Evolutionary conservation across 306 rosid genomes (phyloP), one percentile per base, ranked within the genome.

Genomic region (Pachyrhizus erosus): DNA sequence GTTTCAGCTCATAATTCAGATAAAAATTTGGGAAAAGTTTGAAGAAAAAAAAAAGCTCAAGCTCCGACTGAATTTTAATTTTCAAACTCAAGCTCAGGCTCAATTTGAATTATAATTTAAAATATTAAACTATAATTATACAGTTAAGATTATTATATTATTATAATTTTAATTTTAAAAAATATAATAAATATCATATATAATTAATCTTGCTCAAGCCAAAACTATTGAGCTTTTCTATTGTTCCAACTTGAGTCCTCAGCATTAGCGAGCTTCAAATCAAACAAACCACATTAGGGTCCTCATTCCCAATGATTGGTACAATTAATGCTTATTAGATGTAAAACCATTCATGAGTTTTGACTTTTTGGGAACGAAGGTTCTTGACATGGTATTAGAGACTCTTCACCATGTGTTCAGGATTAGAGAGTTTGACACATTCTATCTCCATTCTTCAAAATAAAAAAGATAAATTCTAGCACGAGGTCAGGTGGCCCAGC

Each of bases 11-110:
- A 73, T 31, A 27, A 58, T 34, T 75, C 71, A 46, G 55, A 66
- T 52, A 24, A 58, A 60, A 70, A 33, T 34, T 57, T 57, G 68
- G n/a, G n/a, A 58, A n/a, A 64, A 48, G 27, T 11, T 80, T 73
- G 18, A 73, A 74, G 40, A 61, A 74, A 51, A 52, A 52, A 24
- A 12, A 34, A 65, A 65, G 65, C 24, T 17, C 7, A 8, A 62
- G 80, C 74, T 81, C 74, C 66, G 23, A 33, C 55, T 48, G 39
- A 34, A 60, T 9, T 72, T 29, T 62, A 61, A 31, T 49, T 49
- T 42, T 46, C 20, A 60, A 29, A 42, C 67, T 73, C 80, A 62
- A 65, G 76, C 61, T 23, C 21, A 26, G 46, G 17, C 43, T 70
- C 57, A 49, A 49, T 11, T 81, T 33, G 40, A 80, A 58, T 27